phyloP scores from a whole-genome alignment of 2,329 filamentous ascomycete species.

The Ceratocystis ficicola region DNA sequence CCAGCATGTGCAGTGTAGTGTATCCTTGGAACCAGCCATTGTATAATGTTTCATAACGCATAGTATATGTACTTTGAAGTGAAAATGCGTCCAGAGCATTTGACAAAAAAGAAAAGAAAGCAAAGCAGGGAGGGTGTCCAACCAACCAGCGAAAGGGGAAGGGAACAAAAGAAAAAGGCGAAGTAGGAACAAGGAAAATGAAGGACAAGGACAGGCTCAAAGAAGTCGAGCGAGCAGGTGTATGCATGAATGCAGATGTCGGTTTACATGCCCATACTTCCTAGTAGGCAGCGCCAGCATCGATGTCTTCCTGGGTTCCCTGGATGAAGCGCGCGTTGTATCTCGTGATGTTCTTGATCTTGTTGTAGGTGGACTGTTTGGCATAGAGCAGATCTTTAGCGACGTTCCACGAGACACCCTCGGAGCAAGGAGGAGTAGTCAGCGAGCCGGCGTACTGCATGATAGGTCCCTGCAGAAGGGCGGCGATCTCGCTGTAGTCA shows the following conservation, averaged over 20 bases:
- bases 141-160: no score
- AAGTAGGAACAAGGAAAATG: neutral
- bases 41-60: neutral
- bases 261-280: neutral
- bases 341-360: constrained; percentile 41
- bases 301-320: constrained; percentile 29
- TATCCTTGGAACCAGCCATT: constrained; percentile 4
- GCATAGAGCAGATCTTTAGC: constrained; percentile 38
- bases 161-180: neutral
- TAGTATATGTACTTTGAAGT: neutral
- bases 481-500: constrained; percentile 33
- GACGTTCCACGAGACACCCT: constrained; percentile 44
- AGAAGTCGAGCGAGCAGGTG: neutral
- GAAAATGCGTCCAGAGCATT: no score
- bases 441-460: constrained; percentile 43
- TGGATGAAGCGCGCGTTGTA: constrained; percentile 47
- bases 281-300: neutral
- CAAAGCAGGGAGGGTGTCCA: no score
- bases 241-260: neutral
- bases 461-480: constrained; percentile 29
- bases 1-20: neutral
- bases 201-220: neutral
- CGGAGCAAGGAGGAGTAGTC: constrained; percentile 50
- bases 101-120: no score
- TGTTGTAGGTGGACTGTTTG: constrained; percentile 38